Percentiles rank a stretch among this genome's conserved stretches.
phyloP scores from a whole-genome alignment of 2,329 filamentous ascomycete genomes.

The Ophiocordyceps sinensis region DNA sequence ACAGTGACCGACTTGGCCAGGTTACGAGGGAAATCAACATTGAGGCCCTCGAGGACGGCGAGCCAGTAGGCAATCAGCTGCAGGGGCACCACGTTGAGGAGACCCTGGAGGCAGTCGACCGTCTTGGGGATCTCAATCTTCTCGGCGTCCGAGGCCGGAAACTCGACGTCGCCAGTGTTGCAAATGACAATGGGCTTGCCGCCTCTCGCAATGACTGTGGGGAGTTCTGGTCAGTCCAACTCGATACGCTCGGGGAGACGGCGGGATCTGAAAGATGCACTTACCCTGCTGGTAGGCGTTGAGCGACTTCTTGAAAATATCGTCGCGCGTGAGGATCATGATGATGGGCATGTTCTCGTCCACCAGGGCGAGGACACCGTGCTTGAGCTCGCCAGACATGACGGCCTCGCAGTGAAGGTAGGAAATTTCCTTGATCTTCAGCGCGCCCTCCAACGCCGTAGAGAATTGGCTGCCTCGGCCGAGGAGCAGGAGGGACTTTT shows the following conservation, averaged over 20 bases:
- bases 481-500: slow-evolving; percentile 87
- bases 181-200: slow-evolving; percentile 98
- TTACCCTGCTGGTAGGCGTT: slow-evolving; percentile 96
- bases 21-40: slow-evolving; percentile 98
- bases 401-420: slow-evolving; percentile 99
- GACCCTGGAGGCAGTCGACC: slow-evolving; percentile 87
- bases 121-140: slow-evolving; percentile 97
- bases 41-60: slow-evolving; percentile 85
- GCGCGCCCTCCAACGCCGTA: slow-evolving; percentile 88
- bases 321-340: slow-evolving; percentile 95
- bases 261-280: slow-evolving; percentile 7
- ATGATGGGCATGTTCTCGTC: slow-evolving; percentile 98
- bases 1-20: slow-evolving; percentile 98
- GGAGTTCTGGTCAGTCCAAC: slow-evolving; percentile 6
- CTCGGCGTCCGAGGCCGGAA: slow-evolving; percentile 74
- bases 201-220: slow-evolving; percentile 74
- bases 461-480: slow-evolving; percentile 94
- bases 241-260: not conserved
- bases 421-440: slow-evolving; percentile 99
- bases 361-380: slow-evolving; percentile 91
- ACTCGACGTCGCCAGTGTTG: slow-evolving; percentile 81
- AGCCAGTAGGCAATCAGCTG: slow-evolving; percentile 99
- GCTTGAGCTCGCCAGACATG: slow-evolving; percentile 99
- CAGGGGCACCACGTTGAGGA: slow-evolving; percentile 93
- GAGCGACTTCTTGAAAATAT: slow-evolving; percentile 96